Base-by-base conservation (phyloP, 73 alveolate genomes). In the Paramecium biaurelia region DNA sequence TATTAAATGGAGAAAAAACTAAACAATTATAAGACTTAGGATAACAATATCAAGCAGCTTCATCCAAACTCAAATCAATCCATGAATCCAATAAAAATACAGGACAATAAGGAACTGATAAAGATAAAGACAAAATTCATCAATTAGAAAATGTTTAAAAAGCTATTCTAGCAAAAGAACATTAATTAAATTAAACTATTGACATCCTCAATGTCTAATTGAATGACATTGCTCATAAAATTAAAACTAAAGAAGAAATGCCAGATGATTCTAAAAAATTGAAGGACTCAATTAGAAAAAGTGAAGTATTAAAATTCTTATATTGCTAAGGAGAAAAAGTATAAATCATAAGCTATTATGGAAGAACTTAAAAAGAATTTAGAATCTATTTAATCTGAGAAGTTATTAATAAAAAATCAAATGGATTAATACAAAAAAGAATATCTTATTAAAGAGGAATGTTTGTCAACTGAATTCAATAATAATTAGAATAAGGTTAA, bases 1-100 rank as follows among this genome's bases (percentile, higher is more conserved):
- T 30, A 45, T 20, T 79, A 20, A 45, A 45, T 79, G 90, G 43
- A 43, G 90, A 79, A 45, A 79, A 79, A 24, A 79, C 70, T 21
- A 79, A 23, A 79, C 49, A 79, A 79, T 21, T 79, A 42, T 21
- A 21, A 30, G 90, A 74, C 2, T 5, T 74, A 8, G 59, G 87
- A 37, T 12, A 2, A 20, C 30, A 42, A 63, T 45, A 79, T 18
- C 37, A 72, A n/a, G 63, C 86, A 32, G 59, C 63, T 12, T 8
- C 34, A 72, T 30, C 5, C 5, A 72, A 72, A 12, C 32, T 72
- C 2, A 72, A 35, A 6, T 28, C 45, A 0, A 72, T 20, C 63
- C 35, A 34, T 72, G 84, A 63, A 26, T 63, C 26, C 43, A 63
- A 63, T 53, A 53, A 53, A 53, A 53, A 53, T 53, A 18, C 15